Conservation (phyloP, 1,139 yeast genomes). For the Yamadazyma atmosphaerica region DNA sequence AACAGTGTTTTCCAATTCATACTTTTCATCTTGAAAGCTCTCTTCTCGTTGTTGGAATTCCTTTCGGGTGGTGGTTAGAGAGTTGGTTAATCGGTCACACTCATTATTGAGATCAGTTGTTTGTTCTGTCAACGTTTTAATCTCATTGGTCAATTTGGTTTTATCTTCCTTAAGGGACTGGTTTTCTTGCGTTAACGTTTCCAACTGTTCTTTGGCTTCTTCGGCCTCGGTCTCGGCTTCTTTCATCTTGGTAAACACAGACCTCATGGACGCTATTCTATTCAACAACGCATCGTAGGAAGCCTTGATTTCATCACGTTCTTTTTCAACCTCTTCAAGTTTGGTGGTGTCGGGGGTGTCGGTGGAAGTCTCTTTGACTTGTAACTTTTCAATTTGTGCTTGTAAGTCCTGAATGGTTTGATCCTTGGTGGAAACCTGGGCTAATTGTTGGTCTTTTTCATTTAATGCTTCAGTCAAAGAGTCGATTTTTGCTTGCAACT, state of each 20-base stretch:
- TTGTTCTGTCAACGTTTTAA: slow-evolving; percentile 47
- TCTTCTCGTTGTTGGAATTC: slow-evolving; percentile 46
- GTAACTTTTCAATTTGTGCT: slow-evolving; percentile 1
- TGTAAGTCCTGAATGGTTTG: slow-evolving; percentile 6
- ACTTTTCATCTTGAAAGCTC: slow-evolving; percentile 47
- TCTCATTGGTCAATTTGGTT: slow-evolving; percentile 10
- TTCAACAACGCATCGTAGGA: slow-evolving; percentile 76
- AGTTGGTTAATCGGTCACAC: slow-evolving; percentile 60
- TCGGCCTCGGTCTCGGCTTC: slow-evolving; percentile 73
- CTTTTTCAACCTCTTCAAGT: slow-evolving; percentile 27
- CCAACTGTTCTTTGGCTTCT: slow-evolving; percentile 45
- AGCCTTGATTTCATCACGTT: slow-evolving; percentile 65
- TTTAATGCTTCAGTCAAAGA: not conserved
- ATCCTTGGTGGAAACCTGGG: slow-evolving; percentile 1
- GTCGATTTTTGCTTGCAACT: slow-evolving; percentile 1
- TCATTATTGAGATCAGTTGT: slow-evolving; percentile 60
- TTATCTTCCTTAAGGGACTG: slow-evolving; percentile 15
- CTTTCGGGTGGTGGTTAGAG: slow-evolving; percentile 46
- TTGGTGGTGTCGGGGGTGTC: slow-evolving; percentile 1
- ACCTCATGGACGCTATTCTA: slow-evolving; percentile 77
- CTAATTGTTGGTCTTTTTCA: slow-evolving; percentile 3
- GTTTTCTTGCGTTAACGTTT: slow-evolving; percentile 27
- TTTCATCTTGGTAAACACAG: slow-evolving; percentile 73
- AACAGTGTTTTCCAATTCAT: slow-evolving; percentile 39
- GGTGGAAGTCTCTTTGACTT: not conserved